Percentiles rank a stretch among this genome's conserved stretches.
Conservation (phyloP, 23 red algal species). For the Gracilaria caudata region DNA sequence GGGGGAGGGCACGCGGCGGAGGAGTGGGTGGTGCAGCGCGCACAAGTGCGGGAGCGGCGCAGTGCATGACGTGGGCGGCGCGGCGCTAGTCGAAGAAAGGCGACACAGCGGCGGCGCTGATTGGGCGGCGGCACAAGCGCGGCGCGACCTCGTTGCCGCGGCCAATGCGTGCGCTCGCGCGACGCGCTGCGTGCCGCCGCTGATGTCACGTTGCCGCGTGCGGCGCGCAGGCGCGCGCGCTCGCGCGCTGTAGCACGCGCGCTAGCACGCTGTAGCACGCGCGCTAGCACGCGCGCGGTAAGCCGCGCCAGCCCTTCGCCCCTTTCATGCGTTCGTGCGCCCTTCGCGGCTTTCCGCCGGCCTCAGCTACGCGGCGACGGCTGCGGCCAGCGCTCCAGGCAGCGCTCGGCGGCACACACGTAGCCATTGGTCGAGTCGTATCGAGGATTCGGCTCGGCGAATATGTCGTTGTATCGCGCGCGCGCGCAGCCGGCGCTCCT, state of each 20-base stretch:
- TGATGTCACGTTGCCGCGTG: neutral
- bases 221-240: slow-evolving; percentile 11
- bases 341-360: no score
- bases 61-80: slow-evolving; percentile 22
- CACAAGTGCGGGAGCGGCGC: slow-evolving; percentile 8
- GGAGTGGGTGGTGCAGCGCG: neutral
- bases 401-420: neutral
- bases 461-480: slow-evolving; percentile 20
- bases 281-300: no score
- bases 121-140: neutral
- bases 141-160: slow-evolving; percentile 5
- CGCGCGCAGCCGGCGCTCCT: neutral
- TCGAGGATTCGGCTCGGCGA: slow-evolving; percentile 21
- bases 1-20: neutral
- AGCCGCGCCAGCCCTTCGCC: no score
- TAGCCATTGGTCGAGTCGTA: slow-evolving; percentile 4
- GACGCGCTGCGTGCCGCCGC: neutral
- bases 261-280: no score
- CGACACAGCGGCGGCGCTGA: slow-evolving; percentile 26
- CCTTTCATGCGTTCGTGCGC: no score
- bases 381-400: slow-evolving; percentile 3
- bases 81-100: neutral
- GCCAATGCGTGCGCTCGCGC: slow-evolving; percentile 7
- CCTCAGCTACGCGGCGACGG: no score
- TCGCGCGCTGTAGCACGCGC: no score